Evolutionary conservation across 2,329 filamentous ascomycete genomes (phyloP).

Genomic region (Aspergillus pseudoterreus): DNA sequence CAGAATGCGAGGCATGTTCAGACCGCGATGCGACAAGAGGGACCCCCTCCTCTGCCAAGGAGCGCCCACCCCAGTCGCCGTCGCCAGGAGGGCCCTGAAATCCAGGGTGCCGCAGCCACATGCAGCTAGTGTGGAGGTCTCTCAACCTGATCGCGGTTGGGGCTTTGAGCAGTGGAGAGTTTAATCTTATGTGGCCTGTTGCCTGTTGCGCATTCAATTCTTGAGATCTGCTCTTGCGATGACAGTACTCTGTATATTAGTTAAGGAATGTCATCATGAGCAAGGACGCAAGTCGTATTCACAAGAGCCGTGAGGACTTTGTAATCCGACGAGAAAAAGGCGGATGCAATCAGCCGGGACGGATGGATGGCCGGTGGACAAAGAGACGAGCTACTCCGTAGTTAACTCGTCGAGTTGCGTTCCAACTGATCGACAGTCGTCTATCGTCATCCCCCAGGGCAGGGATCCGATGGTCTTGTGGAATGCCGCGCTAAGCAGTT

Average conservation of each 20-base stretch:
- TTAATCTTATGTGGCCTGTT: neutral
- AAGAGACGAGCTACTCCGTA: neutral
- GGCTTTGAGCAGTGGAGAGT: neutral
- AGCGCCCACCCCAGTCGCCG: no score
- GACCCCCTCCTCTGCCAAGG: no score
- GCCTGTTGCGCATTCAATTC: neutral
- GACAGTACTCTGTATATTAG: no score
- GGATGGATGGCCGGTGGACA: neutral
- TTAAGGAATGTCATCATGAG: no score
- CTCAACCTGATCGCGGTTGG: neutral
- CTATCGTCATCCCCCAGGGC: constrained; percentile 17
- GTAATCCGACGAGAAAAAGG: no score
- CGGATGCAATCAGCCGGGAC: no score
- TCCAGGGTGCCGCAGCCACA: neutral
- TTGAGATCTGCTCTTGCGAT: no score
- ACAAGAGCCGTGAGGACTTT: no score
- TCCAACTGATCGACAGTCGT: constrained; percentile 10
- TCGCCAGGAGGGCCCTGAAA: neutral
- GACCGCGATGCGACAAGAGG: neutral
- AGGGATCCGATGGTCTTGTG: constrained; percentile 6
- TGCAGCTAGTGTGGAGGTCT: neutral
- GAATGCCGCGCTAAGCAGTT: neutral
- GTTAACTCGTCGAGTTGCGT: neutral
- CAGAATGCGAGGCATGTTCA: neutral
- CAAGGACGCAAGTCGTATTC: no score